A percentile compares a stretch with the other conserved stretches of the same genome.
phyloP scores from a whole-genome alignment of 116 monocot species.

The Trichopus zeylanicus region DNA sequence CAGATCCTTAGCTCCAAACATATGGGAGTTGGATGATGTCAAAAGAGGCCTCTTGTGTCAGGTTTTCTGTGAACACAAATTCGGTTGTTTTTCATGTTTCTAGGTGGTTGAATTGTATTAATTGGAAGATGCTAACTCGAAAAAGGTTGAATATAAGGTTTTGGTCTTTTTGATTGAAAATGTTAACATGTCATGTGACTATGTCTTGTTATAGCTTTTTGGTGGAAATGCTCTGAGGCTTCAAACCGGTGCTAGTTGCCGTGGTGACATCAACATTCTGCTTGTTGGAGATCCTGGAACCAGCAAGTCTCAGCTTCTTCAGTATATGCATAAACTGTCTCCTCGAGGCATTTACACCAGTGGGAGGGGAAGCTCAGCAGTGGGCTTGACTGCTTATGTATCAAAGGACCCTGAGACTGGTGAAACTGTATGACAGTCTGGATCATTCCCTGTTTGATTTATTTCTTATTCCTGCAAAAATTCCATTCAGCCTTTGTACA shows the following conservation, averaged over 20 bases:
- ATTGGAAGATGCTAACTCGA: too few relatives aligned
- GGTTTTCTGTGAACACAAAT: too few relatives aligned
- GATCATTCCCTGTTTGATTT: neutral
- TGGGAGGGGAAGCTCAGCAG: constrained; percentile 96
- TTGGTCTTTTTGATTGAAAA: neutral
- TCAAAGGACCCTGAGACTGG: constrained; percentile 96
- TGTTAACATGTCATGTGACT: neutral
- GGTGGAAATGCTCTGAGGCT: constrained; percentile 84
- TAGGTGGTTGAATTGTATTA: too few relatives aligned
- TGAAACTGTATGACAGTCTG: constrained; percentile 64
- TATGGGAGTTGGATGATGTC: constrained; percentile 99
- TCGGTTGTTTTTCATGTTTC: too few relatives aligned
- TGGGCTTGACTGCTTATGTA: constrained; percentile 95
- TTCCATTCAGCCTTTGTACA: neutral
- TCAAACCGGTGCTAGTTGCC: too few relatives aligned
- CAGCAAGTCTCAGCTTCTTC: constrained; percentile 94
- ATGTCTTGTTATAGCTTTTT: constrained; percentile 53
- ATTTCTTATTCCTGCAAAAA: neutral
- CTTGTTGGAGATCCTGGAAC: constrained; percentile 99
- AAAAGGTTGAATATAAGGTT: neutral
- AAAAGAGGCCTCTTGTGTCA: constrained; percentile 98
- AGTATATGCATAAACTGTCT: constrained; percentile 95
- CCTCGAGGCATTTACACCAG: constrained; percentile 99
- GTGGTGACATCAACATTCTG: too few relatives aligned
- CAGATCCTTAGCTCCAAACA: constrained; percentile 90